These are phyloP conservation scores for Datura wrightii DNA, from an alignment of 257 asterid species.

Conservation along the genomic window DNA sequence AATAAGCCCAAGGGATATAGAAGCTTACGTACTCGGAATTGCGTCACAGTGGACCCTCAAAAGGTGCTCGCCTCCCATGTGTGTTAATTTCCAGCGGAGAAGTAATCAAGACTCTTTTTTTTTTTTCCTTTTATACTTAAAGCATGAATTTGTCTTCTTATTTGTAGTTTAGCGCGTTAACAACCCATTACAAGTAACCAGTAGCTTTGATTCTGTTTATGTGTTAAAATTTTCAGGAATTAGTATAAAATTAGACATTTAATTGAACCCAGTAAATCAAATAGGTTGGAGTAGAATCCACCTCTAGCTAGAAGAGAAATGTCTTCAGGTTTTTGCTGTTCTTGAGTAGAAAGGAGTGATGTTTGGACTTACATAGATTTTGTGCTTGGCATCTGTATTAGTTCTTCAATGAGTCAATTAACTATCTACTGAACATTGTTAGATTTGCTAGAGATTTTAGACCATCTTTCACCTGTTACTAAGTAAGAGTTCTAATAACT, in stretches of 20 bases:
- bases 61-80: constrained; percentile 32
- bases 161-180: background rate
- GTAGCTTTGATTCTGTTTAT: background rate
- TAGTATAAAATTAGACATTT: background rate
- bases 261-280: background rate
- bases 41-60: constrained; percentile 29
- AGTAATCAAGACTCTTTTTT: background rate
- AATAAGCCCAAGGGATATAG: constrained; percentile 22
- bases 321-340: background rate
- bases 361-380: background rate
- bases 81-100: background rate
- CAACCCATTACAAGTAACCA: too few relatives aligned
- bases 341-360: background rate
- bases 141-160: background rate
- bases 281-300: background rate
- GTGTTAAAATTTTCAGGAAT: background rate
- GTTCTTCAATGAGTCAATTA: background rate
- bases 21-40: constrained; percentile 7
- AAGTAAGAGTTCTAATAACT: background rate
- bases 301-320: background rate
- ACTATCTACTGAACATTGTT: background rate
- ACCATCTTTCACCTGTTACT: background rate
- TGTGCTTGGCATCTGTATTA: background rate
- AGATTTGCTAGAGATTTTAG: background rate
- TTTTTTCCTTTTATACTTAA: too few relatives aligned